Evolutionary conservation across 2,329 filamentous ascomycete genomes (phyloP).

Genomic region (Colletotrichum camelliae): DNA sequence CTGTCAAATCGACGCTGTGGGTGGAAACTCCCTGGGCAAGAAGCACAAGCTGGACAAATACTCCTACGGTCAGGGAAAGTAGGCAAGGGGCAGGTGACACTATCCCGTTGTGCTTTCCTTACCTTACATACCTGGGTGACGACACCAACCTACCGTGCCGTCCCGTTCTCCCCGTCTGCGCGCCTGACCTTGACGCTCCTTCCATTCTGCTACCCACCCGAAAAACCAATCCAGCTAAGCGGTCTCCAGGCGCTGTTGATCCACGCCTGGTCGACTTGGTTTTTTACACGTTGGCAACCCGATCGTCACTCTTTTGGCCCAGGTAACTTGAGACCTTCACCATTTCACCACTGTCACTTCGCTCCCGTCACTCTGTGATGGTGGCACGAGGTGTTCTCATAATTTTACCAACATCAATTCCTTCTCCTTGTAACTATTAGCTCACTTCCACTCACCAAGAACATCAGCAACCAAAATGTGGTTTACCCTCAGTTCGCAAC

Average conservation of each 20-base stretch:
- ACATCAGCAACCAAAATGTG: slow-evolving; percentile 1
- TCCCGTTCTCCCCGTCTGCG: not conserved
- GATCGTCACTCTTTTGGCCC: not conserved
- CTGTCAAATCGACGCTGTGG: not conserved
- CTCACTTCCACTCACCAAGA: not conserved
- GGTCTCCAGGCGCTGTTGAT: not conserved
- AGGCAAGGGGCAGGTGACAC: not conserved
- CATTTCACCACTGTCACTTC: not conserved
- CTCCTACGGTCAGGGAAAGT: not conserved
- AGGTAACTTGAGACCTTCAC: not conserved
- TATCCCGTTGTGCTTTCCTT: not conserved
- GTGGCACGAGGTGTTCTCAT: not conserved
- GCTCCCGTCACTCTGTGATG: not conserved
- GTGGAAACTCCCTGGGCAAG: not conserved
- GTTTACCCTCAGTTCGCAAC: not conserved
- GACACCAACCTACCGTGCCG: not conserved
- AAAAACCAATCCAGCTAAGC: not conserved
- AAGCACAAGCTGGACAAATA: not conserved
- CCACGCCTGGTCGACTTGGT: not conserved
- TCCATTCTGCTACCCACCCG: not conserved
- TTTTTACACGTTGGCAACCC: not conserved
- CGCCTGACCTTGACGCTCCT: not conserved
- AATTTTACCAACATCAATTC: not conserved
- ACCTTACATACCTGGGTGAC: not conserved
- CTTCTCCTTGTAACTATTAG: not conserved